phyloP scores from a whole-genome alignment of 495 filamentous ascomycete genomes.

The Cladorrhinum samala region DNA sequence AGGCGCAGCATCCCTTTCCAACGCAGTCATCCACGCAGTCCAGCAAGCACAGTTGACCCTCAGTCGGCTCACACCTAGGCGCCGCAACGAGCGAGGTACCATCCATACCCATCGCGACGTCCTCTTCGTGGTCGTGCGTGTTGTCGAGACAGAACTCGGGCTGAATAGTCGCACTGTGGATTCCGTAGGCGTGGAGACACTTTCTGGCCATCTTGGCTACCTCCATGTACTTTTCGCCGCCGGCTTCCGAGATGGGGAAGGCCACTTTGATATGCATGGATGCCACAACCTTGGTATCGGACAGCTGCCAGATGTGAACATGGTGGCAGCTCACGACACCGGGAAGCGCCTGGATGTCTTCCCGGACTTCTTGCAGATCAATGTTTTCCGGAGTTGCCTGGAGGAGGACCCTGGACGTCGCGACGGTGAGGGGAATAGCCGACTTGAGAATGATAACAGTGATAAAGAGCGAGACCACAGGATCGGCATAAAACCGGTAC shows the following conservation, averaged over 20 bases:
- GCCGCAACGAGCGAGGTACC: conserved; percentile 35
- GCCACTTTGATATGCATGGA: conserved; percentile 87
- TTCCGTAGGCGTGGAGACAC: conserved; percentile 91
- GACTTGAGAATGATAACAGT: conserved; percentile 89
- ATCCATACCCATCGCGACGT: conserved; percentile 30
- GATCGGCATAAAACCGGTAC: conserved; percentile 73
- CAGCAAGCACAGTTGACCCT: conserved; percentile 64
- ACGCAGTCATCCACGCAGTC: conserved; percentile 82
- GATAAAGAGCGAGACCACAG: conserved; percentile 90
- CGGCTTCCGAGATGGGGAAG: conserved; percentile 60
- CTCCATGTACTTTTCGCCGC: conserved; percentile 79
- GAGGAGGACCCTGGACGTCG: conserved; percentile 86
- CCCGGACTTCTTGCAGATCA: conserved; percentile 81
- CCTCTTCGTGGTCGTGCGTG: conserved; percentile 29
- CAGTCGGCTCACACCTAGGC: conserved; percentile 46
- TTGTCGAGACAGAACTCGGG: conserved; percentile 77
- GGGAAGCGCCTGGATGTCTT: conserved; percentile 76
- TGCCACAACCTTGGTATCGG: conserved; percentile 85
- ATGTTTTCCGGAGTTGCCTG: conserved; percentile 88
- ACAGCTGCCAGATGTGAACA: conserved; percentile 95
- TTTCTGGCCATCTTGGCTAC: conserved; percentile 70
- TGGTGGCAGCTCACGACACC: conserved; percentile 89
- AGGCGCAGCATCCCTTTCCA: conserved; percentile 63
- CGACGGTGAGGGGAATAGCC: conserved; percentile 85
- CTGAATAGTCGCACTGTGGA: conserved; percentile 97